phyloP scores from a whole-genome alignment of 306 rosid species.

The Abrus pulchellus region DNA sequence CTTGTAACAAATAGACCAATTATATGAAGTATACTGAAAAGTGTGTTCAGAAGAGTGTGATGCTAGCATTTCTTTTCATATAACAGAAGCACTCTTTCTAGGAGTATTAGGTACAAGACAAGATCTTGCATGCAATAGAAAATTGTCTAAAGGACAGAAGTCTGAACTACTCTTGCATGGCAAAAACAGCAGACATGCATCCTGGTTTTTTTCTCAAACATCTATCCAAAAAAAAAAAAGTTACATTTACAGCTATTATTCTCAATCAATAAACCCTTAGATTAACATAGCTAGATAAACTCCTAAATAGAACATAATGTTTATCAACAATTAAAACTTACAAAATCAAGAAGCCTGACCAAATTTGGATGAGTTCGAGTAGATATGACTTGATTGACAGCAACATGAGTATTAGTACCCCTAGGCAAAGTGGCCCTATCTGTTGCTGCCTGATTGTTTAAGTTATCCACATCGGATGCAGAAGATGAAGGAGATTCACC shows the following conservation, averaged over 20 bases:
- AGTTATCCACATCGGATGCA: constrained; percentile 81
- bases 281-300: constrained; percentile 32
- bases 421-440: constrained; percentile 63
- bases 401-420: constrained; percentile 55
- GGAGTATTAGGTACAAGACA: constrained; percentile 10
- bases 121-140: constrained; percentile 33
- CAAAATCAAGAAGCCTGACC: constrained; percentile 73
- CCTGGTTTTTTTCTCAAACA: constrained; percentile 7
- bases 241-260: constrained; percentile 9
- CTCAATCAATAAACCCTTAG: constrained; percentile 8
- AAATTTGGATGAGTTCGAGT: constrained; percentile 61
- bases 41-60: too few species aligned
- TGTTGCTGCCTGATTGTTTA: constrained; percentile 60
- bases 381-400: constrained; percentile 64
- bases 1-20: too few species aligned
- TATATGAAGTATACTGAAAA: too few species aligned
- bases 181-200: background rate
- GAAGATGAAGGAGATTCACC: constrained; percentile 88
- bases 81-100: constrained; percentile 29
- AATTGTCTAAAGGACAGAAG: background rate
- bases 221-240: background rate
- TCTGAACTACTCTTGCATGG: constrained; percentile 26
- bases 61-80: background rate
- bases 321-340: constrained; percentile 56
- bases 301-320: constrained; percentile 30